Evolutionary conservation across 371 early-diverging fungal species (phyloP).

Genomic region (Lichtheimia ramosa): DNA sequence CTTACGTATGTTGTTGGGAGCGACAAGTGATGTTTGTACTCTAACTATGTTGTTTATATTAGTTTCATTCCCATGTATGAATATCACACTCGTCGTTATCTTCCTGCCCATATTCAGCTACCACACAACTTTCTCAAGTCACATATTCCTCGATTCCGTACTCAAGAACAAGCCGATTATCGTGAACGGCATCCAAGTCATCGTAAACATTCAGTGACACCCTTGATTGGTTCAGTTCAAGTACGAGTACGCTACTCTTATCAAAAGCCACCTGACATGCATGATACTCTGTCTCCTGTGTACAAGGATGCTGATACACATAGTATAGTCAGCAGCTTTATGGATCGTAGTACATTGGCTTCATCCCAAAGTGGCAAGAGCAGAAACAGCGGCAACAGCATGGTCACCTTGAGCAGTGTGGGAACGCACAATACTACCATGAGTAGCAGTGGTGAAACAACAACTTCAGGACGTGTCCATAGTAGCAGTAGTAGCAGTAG

Average conservation of each 20-base stretch:
- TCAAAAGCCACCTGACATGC: slow-evolving; percentile 29
- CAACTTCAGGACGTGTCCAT: background rate
- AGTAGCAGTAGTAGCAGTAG: background rate
- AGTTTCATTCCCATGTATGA: slow-evolving; percentile 55
- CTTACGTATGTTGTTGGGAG: slow-evolving; percentile 34
- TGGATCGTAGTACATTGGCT: slow-evolving; percentile 18
- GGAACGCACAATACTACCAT: slow-evolving; percentile 2
- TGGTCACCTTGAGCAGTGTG: slow-evolving; percentile 3
- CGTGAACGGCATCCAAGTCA: slow-evolving; percentile 38
- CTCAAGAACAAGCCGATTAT: slow-evolving; percentile 17
- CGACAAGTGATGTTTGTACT: no score
- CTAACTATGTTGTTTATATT: background rate
- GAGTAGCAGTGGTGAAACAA: background rate
- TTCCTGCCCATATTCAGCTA: slow-evolving; percentile 46
- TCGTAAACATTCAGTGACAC: slow-evolving; percentile 45
- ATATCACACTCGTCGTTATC: slow-evolving; percentile 41
- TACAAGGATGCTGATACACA: slow-evolving; percentile 21
- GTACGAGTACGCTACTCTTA: slow-evolving; percentile 45
- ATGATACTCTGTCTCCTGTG: slow-evolving; percentile 11
- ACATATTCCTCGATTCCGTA: slow-evolving; percentile 39
- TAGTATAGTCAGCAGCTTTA: slow-evolving; percentile 23
- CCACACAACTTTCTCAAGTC: slow-evolving; percentile 49
- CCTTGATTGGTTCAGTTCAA: slow-evolving; percentile 45
- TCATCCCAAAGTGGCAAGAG: slow-evolving; percentile 18
- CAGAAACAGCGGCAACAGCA: slow-evolving; percentile 14